Evolutionary conservation across 73 alveolate species (phyloP).

Genomic region (Tetrahymena thermophila): DNA sequence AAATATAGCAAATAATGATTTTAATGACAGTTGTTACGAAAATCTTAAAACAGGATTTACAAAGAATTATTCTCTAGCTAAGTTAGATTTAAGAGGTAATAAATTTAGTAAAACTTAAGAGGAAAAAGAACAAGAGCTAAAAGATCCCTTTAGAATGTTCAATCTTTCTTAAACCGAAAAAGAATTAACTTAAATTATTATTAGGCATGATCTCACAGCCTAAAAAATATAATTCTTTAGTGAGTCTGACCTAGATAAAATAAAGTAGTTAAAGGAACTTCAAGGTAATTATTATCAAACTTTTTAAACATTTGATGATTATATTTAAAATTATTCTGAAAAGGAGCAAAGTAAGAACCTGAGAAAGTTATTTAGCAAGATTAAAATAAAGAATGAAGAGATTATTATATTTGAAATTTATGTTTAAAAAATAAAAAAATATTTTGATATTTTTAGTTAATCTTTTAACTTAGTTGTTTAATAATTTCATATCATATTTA

Average conservation of each 20-base stretch:
- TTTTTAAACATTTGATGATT: background rate
- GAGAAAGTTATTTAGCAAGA: background rate
- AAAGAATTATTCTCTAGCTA: constrained; percentile 41
- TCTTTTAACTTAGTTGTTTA: no score
- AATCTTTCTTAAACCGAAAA: background rate
- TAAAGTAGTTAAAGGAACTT: background rate
- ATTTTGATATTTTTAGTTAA: no score
- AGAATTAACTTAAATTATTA: background rate
- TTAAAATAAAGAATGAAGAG: background rate
- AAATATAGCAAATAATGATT: constrained; percentile 38
- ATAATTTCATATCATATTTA: no score
- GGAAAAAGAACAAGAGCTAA: background rate
- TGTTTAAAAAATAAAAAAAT: no score
- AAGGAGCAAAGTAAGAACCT: background rate
- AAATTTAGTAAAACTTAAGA: constrained; percentile 32
- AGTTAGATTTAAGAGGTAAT: constrained; percentile 62
- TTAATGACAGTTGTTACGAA: constrained; percentile 46
- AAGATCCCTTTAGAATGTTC: background rate
- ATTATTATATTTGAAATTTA: no score
- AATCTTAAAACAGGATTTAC: constrained; percentile 50
- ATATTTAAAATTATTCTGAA: no score
- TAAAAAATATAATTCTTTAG: background rate
- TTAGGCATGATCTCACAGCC: background rate
- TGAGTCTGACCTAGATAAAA: background rate
- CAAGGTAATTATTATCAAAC: background rate